Evolutionary conservation across 1,139 yeast genomes (phyloP), one percentile per base, ranked within the genome.

Genomic region (Blastobotrys persicus): DNA sequence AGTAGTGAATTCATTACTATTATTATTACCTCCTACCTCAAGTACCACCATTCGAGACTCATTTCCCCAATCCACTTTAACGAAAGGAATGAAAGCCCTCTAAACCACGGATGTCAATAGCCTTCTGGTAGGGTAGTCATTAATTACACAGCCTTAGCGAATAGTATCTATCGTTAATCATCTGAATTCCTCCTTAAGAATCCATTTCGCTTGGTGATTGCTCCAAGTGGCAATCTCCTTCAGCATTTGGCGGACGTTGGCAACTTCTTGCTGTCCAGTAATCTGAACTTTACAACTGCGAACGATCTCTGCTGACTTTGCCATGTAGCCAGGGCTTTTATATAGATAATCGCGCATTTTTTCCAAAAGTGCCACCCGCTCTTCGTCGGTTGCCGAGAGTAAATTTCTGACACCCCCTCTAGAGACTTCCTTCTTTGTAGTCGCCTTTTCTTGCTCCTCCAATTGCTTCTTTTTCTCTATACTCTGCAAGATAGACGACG

Each of bases 201-300:
- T 62, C 96, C 97, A 89, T 0, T 81, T 83, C 47, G 78, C 77
- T 39, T 65, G 66, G 1, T 53, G 61, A 7, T 71, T 66, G 55
- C 83, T 79, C 92, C 96, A 91, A 0, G 62, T 68, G 3, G 95
- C 88, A 14, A 88, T 78, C 47, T 80, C 78, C 50, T 80, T 76
- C 47, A 91, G 64, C 77, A 89, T 76, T 1, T 87, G 81, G 44
- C 96, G 70, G 17, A 87, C 74, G 51, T 79, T 70, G 1, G 85
- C 73, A 44, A 87, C 78, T 40, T 85, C 86, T 48, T 76, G 75
- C 19, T 77, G 79, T 40, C 79, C 75, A 4, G 68, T 69, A 19
- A 83, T 66, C 44, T 69, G 64, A 31, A 83, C 64, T 3, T 76
- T 69, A 45, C 83, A 65, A 44, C 72, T 66, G n/a, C 67, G 66